These are phyloP conservation scores for Incumbomyces lentus DNA, from an alignment of 2,329 filamentous ascomycete genomes.

Conservation along the genomic window DNA sequence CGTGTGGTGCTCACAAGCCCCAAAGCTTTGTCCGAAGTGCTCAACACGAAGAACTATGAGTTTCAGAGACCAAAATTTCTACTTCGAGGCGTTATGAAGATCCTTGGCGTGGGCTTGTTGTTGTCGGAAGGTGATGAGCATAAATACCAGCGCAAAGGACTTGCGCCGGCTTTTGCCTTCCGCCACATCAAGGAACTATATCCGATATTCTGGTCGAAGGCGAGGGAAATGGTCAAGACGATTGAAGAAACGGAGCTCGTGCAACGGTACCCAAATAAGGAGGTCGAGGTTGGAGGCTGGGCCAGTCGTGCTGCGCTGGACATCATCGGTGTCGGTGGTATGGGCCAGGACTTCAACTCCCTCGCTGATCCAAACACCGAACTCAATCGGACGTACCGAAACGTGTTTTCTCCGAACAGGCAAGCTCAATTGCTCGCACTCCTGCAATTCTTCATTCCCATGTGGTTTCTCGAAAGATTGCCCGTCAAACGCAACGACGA, in stretches of 20 bases:
- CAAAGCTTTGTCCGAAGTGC: slow-evolving; percentile 58
- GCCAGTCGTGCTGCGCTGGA: slow-evolving; percentile 60
- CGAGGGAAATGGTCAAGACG: slow-evolving; percentile 53
- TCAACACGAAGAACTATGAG: slow-evolving; percentile 59
- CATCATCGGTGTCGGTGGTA: slow-evolving; percentile 62
- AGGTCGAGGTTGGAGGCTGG: slow-evolving; percentile 53
- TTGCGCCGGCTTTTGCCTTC: slow-evolving; percentile 77
- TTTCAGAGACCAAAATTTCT: slow-evolving; percentile 54
- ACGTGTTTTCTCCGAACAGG: slow-evolving; percentile 44
- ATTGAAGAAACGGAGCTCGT: slow-evolving; percentile 40
- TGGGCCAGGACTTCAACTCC: slow-evolving; percentile 61
- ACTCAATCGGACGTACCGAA: slow-evolving; percentile 48
- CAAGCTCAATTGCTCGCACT: slow-evolving; percentile 48
- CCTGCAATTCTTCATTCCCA: slow-evolving; percentile 52
- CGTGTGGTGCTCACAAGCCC: slow-evolving; percentile 51
- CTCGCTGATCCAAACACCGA: slow-evolving; percentile 50
- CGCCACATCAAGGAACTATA: slow-evolving; percentile 78
- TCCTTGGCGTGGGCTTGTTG: slow-evolving; percentile 41
- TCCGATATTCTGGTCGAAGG: slow-evolving; percentile 72
- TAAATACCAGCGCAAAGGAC: slow-evolving; percentile 63
- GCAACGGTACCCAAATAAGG: slow-evolving; percentile 23
- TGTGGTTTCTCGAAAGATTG: slow-evolving; percentile 50
- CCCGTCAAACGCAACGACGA: slow-evolving; percentile 64
- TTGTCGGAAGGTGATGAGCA: slow-evolving; percentile 88
- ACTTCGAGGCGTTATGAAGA: slow-evolving; percentile 25